Percentiles rank a stretch among this genome's conserved stretches.
Conservation (phyloP, 495 filamentous ascomycete species). For the Cryomyces antarcticus region DNA sequence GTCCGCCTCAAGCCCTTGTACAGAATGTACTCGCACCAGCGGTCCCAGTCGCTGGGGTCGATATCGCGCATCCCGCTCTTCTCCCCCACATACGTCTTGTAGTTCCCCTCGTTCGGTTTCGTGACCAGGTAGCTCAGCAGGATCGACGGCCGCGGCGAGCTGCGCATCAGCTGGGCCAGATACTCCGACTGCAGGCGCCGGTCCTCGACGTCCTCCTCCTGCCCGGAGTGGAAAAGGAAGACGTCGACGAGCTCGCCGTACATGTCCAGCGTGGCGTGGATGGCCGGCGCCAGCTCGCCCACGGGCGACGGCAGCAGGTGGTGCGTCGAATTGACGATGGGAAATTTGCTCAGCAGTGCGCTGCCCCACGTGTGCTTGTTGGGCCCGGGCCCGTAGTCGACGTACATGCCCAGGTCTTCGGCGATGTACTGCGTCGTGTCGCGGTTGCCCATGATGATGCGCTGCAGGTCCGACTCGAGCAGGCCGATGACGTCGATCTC, state of each 20-base stretch:
- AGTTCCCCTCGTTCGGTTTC: constrained; percentile 78
- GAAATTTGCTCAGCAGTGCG: constrained; percentile 88
- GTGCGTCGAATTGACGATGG: constrained; percentile 91
- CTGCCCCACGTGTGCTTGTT: constrained; percentile 99
- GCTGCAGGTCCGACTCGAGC: constrained; percentile 81
- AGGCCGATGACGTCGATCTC: constrained; percentile 92
- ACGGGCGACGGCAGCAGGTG: constrained; percentile 84
- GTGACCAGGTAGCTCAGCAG: constrained; percentile 85
- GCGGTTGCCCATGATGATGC: constrained; percentile 99
- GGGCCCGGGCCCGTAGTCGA: constrained; percentile 89
- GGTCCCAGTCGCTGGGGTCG: constrained; percentile 80
- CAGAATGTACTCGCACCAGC: constrained; percentile 98
- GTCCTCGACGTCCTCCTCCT: constrained; percentile 94
- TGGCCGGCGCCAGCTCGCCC: constrained; percentile 89
- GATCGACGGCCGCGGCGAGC: constrained; percentile 58
- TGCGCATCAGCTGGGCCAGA: constrained; percentile 72
- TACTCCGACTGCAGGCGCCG: constrained; percentile 76
- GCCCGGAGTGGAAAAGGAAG: constrained; percentile 96
- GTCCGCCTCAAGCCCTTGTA: constrained; percentile 75
- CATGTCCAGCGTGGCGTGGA: constrained; percentile 82
- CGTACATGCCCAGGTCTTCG: constrained; percentile 94
- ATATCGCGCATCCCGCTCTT: constrained; percentile 86
- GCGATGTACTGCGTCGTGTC: constrained; percentile 91
- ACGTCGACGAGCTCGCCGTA: constrained; percentile 85
- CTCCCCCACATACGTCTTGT: constrained; percentile 87